Evolutionary conservation across 208 protist genomes (phyloP).

Genomic region (Acanthamoeba polyphaga): DNA sequence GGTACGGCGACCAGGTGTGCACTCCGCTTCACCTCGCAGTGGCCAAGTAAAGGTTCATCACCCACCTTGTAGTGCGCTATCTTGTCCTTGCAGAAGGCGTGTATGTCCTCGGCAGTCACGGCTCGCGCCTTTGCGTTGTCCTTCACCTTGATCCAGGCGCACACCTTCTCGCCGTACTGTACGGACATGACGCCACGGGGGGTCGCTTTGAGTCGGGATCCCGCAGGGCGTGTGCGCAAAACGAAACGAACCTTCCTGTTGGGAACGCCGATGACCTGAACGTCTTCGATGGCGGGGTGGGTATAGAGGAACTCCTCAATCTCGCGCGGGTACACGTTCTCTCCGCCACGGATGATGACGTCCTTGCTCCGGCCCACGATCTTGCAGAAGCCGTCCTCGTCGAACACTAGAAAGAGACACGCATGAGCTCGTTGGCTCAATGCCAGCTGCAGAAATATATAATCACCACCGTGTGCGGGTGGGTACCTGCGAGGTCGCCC

Average conservation of each 20-base stretch:
- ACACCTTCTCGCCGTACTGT: constrained; percentile 84
- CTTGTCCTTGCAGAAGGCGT: constrained; percentile 78
- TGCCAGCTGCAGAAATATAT: not conserved
- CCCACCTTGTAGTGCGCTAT: constrained; percentile 85
- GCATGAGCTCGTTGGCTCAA: not conserved
- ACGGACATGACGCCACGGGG: not conserved
- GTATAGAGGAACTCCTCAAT: constrained; percentile 88
- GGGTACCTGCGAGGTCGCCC: constrained; percentile 79
- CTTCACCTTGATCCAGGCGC: constrained; percentile 83
- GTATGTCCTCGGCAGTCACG: constrained; percentile 72
- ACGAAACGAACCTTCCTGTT: not conserved
- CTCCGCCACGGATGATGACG: constrained; percentile 90
- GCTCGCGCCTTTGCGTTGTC: constrained; percentile 2
- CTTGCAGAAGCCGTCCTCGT: constrained; percentile 85
- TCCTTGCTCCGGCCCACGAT: constrained; percentile 89
- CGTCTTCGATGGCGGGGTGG: constrained; percentile 79
- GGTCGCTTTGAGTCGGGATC: not conserved
- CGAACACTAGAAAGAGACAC: constrained; percentile 76
- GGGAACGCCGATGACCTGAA: constrained; percentile 84
- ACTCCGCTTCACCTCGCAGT: not conserved
- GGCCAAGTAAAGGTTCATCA: not conserved
- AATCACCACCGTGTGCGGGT: not conserved
- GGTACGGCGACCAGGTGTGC: not conserved
- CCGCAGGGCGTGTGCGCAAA: not conserved
- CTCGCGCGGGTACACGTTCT: constrained; percentile 90